Evolutionary conservation across 1,284 basidiomycete genomes (phyloP), one percentile per base, ranked within the genome.

Genomic region (Salmacisia buchloeana): DNA sequence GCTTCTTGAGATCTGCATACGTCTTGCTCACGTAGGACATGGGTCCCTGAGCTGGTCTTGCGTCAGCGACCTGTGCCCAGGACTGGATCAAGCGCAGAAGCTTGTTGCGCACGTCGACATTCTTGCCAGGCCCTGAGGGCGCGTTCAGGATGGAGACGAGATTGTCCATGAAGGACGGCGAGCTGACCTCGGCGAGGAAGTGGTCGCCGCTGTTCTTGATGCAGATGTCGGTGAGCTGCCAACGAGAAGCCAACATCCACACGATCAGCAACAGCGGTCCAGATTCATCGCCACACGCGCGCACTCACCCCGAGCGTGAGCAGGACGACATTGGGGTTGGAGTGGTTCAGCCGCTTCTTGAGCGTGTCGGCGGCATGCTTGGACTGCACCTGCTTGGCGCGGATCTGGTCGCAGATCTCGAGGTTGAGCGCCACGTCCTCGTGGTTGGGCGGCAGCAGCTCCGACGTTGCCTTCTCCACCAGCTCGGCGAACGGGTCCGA

Each of bases 151-250:
- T 88, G 21, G 90, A 90, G 46, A 89, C 88, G 62, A 94, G 85
- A 71, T 92, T 91, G 80, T 97, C 94, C 81, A 94, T 89, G 79
- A 97, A 94, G 78, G 96, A 93, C 65, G 89, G 85, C 13, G 91
- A 91, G 2, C 73, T 73, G 3, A 79, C 73, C 58, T 77, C 66
- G 25, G 68, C 66, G 2, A 98, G 83, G 76, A 99, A 98, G 62
- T 88, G 87, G 71, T 97, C 92, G 0, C 96, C 96, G 10, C 92
- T 92, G 76, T 99, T 99, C 87, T 99, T 99, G 81, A 98, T 86
- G 74, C 92, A 96, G 12, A 89, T 85, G 81, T 98, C 96, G 59
- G 91, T 88, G 58, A 97, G 66, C 61, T 66, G 59, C 12, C 6
- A 64, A 60, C 57, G 38, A 56, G 71, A 46, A 12, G n/a, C n/a